Percentiles rank a stretch among this genome's conserved stretches.
phyloP scores from a whole-genome alignment of 331 rosid genomes.

The Rhamnella rubrinervis region DNA sequence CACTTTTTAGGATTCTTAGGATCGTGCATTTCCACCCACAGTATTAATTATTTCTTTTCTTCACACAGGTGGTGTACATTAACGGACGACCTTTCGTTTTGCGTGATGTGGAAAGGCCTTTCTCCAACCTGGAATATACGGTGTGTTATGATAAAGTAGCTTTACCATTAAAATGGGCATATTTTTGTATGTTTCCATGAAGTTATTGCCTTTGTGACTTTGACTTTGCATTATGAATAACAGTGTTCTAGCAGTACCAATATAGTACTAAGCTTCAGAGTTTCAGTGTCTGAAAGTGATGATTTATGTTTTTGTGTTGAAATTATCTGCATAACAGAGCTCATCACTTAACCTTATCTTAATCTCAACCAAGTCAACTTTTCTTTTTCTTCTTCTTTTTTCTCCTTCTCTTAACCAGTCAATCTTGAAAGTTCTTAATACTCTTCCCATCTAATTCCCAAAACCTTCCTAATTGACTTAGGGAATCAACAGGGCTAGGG shows the following conservation, averaged over 20 bases:
- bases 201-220: neutral
- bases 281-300: no score
- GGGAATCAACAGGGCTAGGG: conserved; percentile 79
- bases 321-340: no score
- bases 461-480: conserved; percentile 14
- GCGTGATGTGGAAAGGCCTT: conserved; percentile 77
- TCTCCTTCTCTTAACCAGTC: no score
- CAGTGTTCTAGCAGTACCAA: no score
- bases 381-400: no score
- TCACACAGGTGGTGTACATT: conserved; percentile 69
- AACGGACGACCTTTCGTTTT: conserved; percentile 84
- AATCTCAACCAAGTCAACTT: no score
- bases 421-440: no score
- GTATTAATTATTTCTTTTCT: conserved; percentile 8
- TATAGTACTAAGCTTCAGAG: no score
- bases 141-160: conserved; percentile 31
- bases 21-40: neutral
- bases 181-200: neutral
- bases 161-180: neutral
- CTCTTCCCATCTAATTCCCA: neutral
- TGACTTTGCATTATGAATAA: no score
- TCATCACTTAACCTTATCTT: no score
- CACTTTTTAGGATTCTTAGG: neutral
- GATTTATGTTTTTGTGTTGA: no score
- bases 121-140: conserved; percentile 84